Evolutionary conservation across 495 filamentous ascomycete genomes (phyloP).

Genomic region (Penicillium dipodomyicola): DNA sequence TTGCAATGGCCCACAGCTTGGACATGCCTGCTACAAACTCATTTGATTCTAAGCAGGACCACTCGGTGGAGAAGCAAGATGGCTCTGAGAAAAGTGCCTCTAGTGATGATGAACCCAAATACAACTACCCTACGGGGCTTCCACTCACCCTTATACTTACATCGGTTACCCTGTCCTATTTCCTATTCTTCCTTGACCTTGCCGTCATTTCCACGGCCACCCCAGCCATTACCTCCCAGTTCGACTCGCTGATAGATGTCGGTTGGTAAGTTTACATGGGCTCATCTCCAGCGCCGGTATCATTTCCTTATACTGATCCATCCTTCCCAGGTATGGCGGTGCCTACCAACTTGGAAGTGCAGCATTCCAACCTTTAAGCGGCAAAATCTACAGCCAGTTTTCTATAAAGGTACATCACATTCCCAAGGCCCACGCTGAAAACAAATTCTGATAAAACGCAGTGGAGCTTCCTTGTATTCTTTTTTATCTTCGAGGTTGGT

Average conservation of each 20-base stretch:
- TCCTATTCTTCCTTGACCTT: slow-evolving; percentile 31
- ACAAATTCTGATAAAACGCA: slow-evolving; percentile 10
- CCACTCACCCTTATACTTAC: slow-evolving; percentile 16
- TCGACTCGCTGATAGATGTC: slow-evolving; percentile 30
- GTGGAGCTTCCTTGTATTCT: slow-evolving; percentile 25
- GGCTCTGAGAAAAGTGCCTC: background rate
- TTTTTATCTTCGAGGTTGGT: slow-evolving; percentile 66
- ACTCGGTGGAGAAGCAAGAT: background rate
- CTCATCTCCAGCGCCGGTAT: background rate
- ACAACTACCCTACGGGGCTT: slow-evolving; percentile 7
- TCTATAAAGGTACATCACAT: slow-evolving; percentile 22
- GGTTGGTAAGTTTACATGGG: slow-evolving; percentile 25
- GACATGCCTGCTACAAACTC: background rate
- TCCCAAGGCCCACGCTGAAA: too few species aligned
- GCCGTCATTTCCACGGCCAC: slow-evolving; percentile 30
- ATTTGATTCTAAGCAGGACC: background rate
- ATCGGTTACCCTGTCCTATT: slow-evolving; percentile 27
- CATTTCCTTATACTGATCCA: slow-evolving; percentile 50
- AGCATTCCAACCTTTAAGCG: slow-evolving; percentile 30
- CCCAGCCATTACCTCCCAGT: slow-evolving; percentile 31
- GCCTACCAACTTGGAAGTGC: slow-evolving; percentile 29
- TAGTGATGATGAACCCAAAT: slow-evolving; percentile 8
- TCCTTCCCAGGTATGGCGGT: slow-evolving; percentile 30
- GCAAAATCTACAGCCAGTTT: slow-evolving; percentile 32
- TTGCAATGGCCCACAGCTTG: background rate